phyloP scores from a whole-genome alignment of 2,329 filamentous ascomycete species.

The Tolypocladium tundrense region DNA sequence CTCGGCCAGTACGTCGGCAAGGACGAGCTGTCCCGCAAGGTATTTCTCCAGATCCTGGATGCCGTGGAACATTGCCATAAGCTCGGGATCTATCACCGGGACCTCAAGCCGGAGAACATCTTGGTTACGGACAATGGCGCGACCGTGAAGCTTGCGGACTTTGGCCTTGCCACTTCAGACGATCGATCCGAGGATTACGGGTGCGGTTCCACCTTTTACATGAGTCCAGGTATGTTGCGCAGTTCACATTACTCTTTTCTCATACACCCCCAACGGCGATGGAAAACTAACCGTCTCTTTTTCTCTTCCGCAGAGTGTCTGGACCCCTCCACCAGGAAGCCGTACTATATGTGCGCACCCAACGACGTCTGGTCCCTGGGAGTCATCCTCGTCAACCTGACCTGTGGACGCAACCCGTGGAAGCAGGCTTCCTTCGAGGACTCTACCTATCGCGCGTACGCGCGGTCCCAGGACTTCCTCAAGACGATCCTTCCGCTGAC shows the following conservation, averaged over 20 bases:
- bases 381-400: slow-evolving; percentile 94
- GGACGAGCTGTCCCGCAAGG: slow-evolving; percentile 74
- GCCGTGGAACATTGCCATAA: slow-evolving; percentile 93
- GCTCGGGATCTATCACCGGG: slow-evolving; percentile 89
- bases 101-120: slow-evolving; percentile 97
- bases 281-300: slow-evolving; percentile 5
- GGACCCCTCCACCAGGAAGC: slow-evolving; percentile 62
- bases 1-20: slow-evolving; percentile 87
- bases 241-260: slow-evolving; percentile 4
- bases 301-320: slow-evolving; percentile 61
- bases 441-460: slow-evolving; percentile 86
- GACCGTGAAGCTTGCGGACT: slow-evolving; percentile 93
- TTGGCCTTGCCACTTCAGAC: slow-evolving; percentile 85
- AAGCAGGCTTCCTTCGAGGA: slow-evolving; percentile 91
- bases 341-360: slow-evolving; percentile 81
- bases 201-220: slow-evolving; percentile 97
- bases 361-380: slow-evolving; percentile 99
- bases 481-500: slow-evolving; percentile 88
- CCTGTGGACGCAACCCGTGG: slow-evolving; percentile 97
- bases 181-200: slow-evolving; percentile 85
- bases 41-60: slow-evolving; percentile 92
- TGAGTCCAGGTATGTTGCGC: slow-evolving; percentile 78
- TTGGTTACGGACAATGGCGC: slow-evolving; percentile 80
- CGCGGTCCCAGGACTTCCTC: slow-evolving; percentile 76
- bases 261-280: not conserved